A percentile compares a stretch with the other conserved stretches of the same genome.
Evolutionary conservation across 139 green algal species (phyloP).

Genomic region (Marvania coccoides): DNA sequence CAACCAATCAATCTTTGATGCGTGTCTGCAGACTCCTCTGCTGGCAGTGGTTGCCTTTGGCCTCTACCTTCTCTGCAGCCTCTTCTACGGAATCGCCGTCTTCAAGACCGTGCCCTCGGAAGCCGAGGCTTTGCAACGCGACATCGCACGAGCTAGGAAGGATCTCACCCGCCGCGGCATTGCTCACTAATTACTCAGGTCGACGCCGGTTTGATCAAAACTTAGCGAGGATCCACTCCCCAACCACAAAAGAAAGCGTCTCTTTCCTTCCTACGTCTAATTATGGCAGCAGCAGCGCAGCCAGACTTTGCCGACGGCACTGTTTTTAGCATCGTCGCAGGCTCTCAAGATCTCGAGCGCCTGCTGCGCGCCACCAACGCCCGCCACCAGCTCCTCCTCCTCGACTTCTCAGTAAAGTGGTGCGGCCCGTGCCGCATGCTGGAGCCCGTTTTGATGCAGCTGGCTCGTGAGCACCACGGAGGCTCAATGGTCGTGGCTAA

Average conservation of each 20-base stretch:
- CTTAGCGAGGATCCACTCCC: neutral
- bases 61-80: conserved; percentile 12
- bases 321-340: conserved; percentile 4
- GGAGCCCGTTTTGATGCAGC: conserved; percentile 11
- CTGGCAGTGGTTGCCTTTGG: conserved; percentile 15
- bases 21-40: conserved; percentile 31
- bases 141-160: conserved; percentile 5
- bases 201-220: too few species aligned
- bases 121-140: conserved; percentile 29
- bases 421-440: conserved; percentile 35
- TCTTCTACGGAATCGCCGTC: conserved; percentile 36
- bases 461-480: conserved; percentile 7
- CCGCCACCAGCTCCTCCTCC: conserved; percentile 15
- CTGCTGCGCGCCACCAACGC: conserved; percentile 1
- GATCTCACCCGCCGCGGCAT: neutral
- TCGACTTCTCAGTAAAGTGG: conserved; percentile 36
- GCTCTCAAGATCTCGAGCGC: conserved; percentile 2
- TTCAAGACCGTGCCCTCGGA: conserved; percentile 48
- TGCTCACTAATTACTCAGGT: neutral
- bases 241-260: neutral
- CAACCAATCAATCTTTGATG: too few species aligned
- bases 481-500: conserved; percentile 25
- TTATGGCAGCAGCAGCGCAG: neutral
- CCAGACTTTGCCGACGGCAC: conserved; percentile 23
- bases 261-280: too few species aligned